Base-by-base conservation (phyloP, 148 eudicot genomes). In the Talinum fruticosum region DNA sequence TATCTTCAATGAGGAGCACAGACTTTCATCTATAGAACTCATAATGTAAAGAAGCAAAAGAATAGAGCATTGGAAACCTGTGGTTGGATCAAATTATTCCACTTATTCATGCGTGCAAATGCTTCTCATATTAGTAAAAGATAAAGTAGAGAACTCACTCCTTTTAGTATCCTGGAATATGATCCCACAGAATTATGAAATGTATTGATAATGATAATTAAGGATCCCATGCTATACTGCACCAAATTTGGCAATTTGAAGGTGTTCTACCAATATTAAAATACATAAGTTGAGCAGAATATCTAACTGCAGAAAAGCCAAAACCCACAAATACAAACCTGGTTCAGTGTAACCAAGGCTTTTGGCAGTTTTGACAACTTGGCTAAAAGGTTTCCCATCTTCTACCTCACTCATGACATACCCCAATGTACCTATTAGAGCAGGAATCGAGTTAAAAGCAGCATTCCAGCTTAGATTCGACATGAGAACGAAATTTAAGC, bases 381-480 rank as follows among this genome's bases (percentile, higher is more conserved):
- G 76, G 85, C 99, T 95, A 70, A 95, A 87, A 57, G 90, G 94
- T 81, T 89, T 95, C 77, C 97, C 97, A 78, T 85, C 91, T 87
- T 92, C 97, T 69, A 92, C 82, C 83, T 95, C 96, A 76, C 99
- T 95, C 99, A 92, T 92, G 78, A 95, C 97, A 79, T 89, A 95
- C 34, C 99, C 99, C 83, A 95, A 79, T 33, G 99, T 95, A 82
- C 99, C 99, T 92, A 71, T 81, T 66, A 65, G 77, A 70, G 38
- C 26, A 36, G 70, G 35, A 33, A 69, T 19, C 6, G 71, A 30
- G 38, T 29, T 16, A 69, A 23, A 33, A 16, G 19, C 66, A 75
- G 21, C 32, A 3, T 76, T 33, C 54, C n/a, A 21, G 18, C 28
- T 73, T 32, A 77, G 66, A 15, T 4, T 28, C 72, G 54, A 72